Conservation (phyloP, 2,329 filamentous ascomycete genomes). For the Hypomyces perniciosus region DNA sequence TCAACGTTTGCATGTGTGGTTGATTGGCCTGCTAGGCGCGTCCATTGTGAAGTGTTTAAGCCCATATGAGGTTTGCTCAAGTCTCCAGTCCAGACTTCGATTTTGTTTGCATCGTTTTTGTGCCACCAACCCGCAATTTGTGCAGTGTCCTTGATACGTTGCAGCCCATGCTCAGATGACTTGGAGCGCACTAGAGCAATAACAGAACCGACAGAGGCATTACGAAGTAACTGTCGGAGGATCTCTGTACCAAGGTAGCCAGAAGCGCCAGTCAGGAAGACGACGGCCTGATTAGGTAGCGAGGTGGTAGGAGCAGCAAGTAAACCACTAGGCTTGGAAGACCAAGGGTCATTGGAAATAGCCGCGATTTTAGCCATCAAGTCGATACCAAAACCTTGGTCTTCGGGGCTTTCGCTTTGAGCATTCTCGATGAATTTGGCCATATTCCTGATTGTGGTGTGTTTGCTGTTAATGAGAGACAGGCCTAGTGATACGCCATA, state of each 20-base stretch:
- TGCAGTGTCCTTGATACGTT: slow-evolving; percentile 1
- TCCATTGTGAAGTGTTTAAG: slow-evolving; percentile 1
- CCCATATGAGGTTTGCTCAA: neutral
- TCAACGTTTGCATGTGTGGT: slow-evolving; percentile 35
- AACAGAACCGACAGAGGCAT: neutral
- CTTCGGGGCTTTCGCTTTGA: neutral
- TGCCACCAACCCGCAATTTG: slow-evolving; percentile 5
- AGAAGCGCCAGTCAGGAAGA: slow-evolving; percentile 8
- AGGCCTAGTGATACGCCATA: slow-evolving; percentile 12
- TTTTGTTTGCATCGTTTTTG: neutral
- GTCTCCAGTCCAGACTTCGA: slow-evolving; percentile 8
- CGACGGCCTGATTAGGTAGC: neutral
- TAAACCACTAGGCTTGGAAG: neutral
- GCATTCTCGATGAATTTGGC: slow-evolving; percentile 11
- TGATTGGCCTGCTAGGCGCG: neutral
- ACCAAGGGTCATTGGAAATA: neutral
- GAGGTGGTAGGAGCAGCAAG: neutral
- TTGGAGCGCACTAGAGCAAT: slow-evolving; percentile 4
- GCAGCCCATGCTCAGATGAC: slow-evolving; percentile 1
- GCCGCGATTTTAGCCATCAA: slow-evolving; percentile 1
- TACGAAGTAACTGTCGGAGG: slow-evolving; percentile 6
- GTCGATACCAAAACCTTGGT: neutral
- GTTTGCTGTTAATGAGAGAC: slow-evolving; percentile 16
- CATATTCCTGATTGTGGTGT: slow-evolving; percentile 13
- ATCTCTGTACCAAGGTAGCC: slow-evolving; percentile 8